A percentile compares a stretch with the other conserved stretches of the same genome.
Conservation (phyloP, 1,284 basidiomycete genomes). For the Ganoderma sinense region DNA sequence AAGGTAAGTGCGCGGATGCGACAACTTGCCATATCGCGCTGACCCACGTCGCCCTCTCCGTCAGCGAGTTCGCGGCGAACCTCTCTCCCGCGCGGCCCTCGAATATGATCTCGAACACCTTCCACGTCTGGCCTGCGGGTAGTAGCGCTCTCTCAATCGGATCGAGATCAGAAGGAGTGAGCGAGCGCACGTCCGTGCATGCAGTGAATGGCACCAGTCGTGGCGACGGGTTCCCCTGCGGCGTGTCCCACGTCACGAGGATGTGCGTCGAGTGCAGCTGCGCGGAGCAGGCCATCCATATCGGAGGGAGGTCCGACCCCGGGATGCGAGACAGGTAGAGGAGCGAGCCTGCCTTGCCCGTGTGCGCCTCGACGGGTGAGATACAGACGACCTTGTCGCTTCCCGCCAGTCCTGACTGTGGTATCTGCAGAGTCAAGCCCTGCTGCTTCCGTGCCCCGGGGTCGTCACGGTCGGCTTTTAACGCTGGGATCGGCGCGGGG, state of each 20-base stretch:
- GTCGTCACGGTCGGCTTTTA: background rate
- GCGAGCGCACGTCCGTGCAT: conserved; percentile 70
- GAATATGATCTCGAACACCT: conserved; percentile 70
- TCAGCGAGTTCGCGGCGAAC: conserved; percentile 67
- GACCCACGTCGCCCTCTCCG: conserved; percentile 74
- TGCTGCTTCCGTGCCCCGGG: background rate
- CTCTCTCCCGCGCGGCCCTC: conserved; percentile 57
- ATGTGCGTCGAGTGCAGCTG: conserved; percentile 55
- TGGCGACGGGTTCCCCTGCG: conserved; percentile 51
- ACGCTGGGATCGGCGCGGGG: background rate
- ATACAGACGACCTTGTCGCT: conserved; percentile 34
- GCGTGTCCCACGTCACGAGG: conserved; percentile 54
- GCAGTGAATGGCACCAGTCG: conserved; percentile 55
- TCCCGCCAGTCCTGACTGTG: conserved; percentile 3
- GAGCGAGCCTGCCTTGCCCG: conserved; percentile 52
- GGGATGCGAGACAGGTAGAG: conserved; percentile 54
- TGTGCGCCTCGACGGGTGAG: conserved; percentile 41
- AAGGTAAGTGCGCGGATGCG: background rate
- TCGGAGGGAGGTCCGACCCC: conserved; percentile 40
- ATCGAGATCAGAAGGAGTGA: conserved; percentile 51
- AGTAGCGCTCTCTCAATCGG: conserved; percentile 50
- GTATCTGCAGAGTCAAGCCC: conserved; percentile 25
- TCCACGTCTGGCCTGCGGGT: conserved; percentile 44
- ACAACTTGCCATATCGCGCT: conserved; percentile 70
- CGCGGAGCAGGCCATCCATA: conserved; percentile 64